Evolutionary conservation across 768 basidiomycete species (phyloP).

Genomic region (Paxillus rubicundulus): DNA sequence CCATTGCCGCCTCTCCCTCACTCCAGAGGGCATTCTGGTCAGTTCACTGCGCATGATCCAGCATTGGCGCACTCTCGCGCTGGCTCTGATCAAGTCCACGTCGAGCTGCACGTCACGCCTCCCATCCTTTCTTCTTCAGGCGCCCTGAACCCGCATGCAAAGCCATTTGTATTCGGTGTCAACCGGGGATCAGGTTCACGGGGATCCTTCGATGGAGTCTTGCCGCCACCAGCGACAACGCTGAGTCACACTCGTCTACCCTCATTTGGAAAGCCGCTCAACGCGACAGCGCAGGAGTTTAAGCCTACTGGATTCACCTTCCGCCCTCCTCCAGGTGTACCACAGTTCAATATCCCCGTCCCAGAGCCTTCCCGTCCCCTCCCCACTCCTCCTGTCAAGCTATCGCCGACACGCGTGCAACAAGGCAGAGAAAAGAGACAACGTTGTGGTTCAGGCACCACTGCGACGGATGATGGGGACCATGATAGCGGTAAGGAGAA

Average conservation of each 20-base stretch:
- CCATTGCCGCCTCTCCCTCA: conserved; percentile 63
- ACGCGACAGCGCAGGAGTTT: conserved; percentile 77
- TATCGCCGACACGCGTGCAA: conserved; percentile 23
- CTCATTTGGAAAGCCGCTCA: conserved; percentile 67
- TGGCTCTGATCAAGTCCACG: conserved; percentile 41
- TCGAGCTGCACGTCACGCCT: conserved; percentile 18
- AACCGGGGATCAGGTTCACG: conserved; percentile 36
- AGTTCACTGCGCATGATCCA: conserved; percentile 60
- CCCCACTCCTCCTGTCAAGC: conserved; percentile 35
- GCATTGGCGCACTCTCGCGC: conserved; percentile 62
- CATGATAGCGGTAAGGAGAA: conserved; percentile 54
- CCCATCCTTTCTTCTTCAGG: conserved; percentile 16
- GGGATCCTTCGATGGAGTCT: conserved; percentile 26
- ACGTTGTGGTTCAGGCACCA: conserved; percentile 48
- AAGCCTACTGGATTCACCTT: conserved; percentile 78
- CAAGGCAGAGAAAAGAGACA: conserved; percentile 85
- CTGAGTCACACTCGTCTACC: conserved; percentile 37
- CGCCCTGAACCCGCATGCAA: conserved; percentile 73
- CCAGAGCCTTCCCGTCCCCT: conserved; percentile 37
- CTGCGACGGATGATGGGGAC: conserved; percentile 34
- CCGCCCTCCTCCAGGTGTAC: conserved; percentile 64
- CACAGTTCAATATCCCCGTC: conserved; percentile 45
- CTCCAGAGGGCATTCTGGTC: conserved; percentile 61
- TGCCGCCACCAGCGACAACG: conserved; percentile 38
- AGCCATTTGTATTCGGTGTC: conserved; percentile 78